Base-by-base conservation (phyloP, 2,329 filamentous ascomycete genomes). In the Fusarium torulosum region DNA sequence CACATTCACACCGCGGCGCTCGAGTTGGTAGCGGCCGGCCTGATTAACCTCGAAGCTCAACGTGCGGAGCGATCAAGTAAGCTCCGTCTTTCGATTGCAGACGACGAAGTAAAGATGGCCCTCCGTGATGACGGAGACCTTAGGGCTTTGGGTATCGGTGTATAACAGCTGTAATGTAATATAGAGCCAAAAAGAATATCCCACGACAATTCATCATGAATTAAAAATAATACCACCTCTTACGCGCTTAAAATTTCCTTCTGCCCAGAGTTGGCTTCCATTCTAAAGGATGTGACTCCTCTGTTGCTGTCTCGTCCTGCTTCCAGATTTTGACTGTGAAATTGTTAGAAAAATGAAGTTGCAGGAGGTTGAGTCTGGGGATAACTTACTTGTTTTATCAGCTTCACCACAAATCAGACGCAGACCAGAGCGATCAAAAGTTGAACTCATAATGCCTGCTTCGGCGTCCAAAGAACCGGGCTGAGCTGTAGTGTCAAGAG, bases 401-500 rank as follows among this genome's bases (percentile, higher is more conserved):
- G 94, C 93, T 80, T 99, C 96, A 44, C 96, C 96, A 20, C 92
- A 94, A 67, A 99, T 97, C 72, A 99, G 83, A 71, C 96, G 88
- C 74, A 97, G 76, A 0, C 96, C 96, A 0, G 94, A 97, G 62
- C 87, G 87, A 75, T 99, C 96, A 76, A 97, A 99, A 0, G 91
- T 97, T 15, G 92, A 94, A 75, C 91, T 93, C 91, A 99, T 97
- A 71, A 99, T 89, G 53, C 96, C 96, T 7, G 93, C 90, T 80
- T 99, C 96, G 7, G 96, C 96, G 74, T 98, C 94, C 23, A 99
- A 82, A 19, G 92, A 96, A 49, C 96, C 96, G 0, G 96, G 96
- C 78, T 99, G 96, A 1, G 96, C 96, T 9, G 93, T 93, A 5
- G 93, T 97, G 72, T 99, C 94, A 14, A 95, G 85, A 10, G 89